Conservation (phyloP, 768 basidiomycete species). For the Leccinellum rugosiceps region DNA sequence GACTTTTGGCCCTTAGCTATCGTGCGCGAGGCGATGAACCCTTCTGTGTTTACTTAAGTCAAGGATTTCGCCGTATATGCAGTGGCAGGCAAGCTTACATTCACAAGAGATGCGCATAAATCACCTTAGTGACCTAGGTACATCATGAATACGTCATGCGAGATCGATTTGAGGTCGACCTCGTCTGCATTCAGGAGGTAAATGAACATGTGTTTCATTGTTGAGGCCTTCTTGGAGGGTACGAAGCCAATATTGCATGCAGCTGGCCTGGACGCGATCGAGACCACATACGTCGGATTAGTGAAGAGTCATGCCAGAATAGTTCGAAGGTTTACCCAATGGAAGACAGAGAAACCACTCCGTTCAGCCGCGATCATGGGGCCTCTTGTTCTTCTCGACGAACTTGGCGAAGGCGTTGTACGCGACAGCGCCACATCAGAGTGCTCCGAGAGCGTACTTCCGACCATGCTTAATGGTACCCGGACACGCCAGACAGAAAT, state of each 20-base stretch:
- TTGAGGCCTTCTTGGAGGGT: slow-evolving; percentile 69
- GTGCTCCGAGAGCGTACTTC: slow-evolving; percentile 83
- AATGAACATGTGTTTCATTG: too few species aligned
- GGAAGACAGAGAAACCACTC: slow-evolving; percentile 92
- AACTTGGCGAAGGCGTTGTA: slow-evolving; percentile 77
- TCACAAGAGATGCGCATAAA: too few species aligned
- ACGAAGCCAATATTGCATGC: slow-evolving; percentile 95
- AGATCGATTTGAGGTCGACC: too few species aligned
- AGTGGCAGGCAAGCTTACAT: too few species aligned
- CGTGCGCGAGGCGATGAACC: too few species aligned
- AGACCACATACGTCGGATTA: neutral
- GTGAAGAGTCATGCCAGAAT: neutral
- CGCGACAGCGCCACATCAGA: slow-evolving; percentile 74
- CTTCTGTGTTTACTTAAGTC: too few species aligned
- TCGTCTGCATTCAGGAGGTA: too few species aligned
- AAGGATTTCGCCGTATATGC: too few species aligned
- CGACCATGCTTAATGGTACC: slow-evolving; percentile 94
- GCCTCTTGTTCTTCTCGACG: slow-evolving; percentile 73
- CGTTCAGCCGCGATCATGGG: slow-evolving; percentile 83
- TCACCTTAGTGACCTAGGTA: too few species aligned
- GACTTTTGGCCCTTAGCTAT: too few species aligned
- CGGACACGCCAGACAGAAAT: too few species aligned
- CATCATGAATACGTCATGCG: too few species aligned
- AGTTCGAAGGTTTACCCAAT: slow-evolving; percentile 58
- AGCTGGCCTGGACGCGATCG: slow-evolving; percentile 90